Evolutionary conservation across 306 rosid genomes (phyloP).

Genomic region (Dalbergia cochinchinensis): DNA sequence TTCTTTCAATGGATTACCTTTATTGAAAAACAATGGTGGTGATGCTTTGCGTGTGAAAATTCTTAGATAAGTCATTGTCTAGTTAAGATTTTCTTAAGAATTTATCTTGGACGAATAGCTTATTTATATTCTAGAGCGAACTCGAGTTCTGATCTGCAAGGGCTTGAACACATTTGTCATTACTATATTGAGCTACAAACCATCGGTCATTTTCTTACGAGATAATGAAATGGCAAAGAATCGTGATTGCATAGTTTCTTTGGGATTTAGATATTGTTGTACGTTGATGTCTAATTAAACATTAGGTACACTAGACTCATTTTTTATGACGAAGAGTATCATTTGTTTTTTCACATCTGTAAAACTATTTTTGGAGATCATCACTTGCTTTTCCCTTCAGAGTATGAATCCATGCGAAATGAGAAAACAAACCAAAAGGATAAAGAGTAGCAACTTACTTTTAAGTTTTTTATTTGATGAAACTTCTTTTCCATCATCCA

Average conservation of each 20-base stretch:
- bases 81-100: not conserved
- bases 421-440: not conserved
- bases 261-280: conserved; percentile 24
- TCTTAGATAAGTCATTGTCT: not conserved
- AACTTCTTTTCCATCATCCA: too few species aligned
- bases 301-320: not conserved
- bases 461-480: too few species aligned
- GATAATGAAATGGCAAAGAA: conserved; percentile 12
- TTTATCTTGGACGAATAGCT: not conserved
- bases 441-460: not conserved
- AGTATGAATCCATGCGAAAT: not conserved
- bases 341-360: not conserved
- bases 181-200: not conserved
- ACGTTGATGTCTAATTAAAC: not conserved
- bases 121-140: not conserved
- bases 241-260: not conserved
- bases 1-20: not conserved
- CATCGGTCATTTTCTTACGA: conserved; percentile 18
- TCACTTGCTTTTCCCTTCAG: not conserved
- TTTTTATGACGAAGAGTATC: not conserved
- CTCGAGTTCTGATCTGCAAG: not conserved
- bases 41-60: not conserved
- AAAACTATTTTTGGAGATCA: not conserved
- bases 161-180: not conserved
- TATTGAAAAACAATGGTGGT: not conserved